Evolutionary conservation across 352 stramenopile species (phyloP), one percentile per base, ranked within the genome.

Genomic region (Blastocystis sp.): DNA sequence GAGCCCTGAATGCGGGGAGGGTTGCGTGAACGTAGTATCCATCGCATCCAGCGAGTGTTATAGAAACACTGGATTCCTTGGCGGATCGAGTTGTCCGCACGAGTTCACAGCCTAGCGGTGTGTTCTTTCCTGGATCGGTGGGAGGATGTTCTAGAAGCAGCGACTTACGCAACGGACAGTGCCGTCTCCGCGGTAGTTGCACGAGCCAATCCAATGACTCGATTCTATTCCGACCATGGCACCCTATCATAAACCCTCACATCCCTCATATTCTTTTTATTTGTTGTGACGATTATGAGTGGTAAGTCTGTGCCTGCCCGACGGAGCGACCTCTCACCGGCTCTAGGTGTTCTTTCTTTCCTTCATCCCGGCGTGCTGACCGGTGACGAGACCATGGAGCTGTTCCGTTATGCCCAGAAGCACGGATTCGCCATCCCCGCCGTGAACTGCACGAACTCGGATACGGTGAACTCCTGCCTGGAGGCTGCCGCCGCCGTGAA

Each of bases 351-450:
- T 88, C 52, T 88, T 60, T 76, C 57, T 88, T 88, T 88, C 78
- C 68, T 88, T 43, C 78, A 88, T 88, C 78, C 93, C 21, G 93
- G 93, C 89, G 93, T 96, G 45, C 91, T 96, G 89, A 95, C 94
- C 90, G 93, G 92, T 89, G 92, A 94, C 52, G 93, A 96, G 89
- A 92, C 95, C 60, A 90, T 94, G 89, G 93, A 95, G 91, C 92
- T 97, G 74, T 97, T 96, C 93, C 92, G 94, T 87, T 95, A 96
- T 91, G 94, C 94, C 70, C 95, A 97, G 90, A 92, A 96, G 90
- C 90, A 96, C 92, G 93, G 93, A 87, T 98, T 98, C 89, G 96
- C 96, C 89, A 98, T 98, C 92, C 96, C 96, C 87, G 96, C 95
- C 78, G 95, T 98, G 28, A 98, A 98, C 92, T 96, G 96, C 89